Percentiles rank a stretch among this genome's conserved stretches.
Evolutionary conservation across 768 basidiomycete species (phyloP).

Genomic region (Albatrellus ellisii): DNA sequence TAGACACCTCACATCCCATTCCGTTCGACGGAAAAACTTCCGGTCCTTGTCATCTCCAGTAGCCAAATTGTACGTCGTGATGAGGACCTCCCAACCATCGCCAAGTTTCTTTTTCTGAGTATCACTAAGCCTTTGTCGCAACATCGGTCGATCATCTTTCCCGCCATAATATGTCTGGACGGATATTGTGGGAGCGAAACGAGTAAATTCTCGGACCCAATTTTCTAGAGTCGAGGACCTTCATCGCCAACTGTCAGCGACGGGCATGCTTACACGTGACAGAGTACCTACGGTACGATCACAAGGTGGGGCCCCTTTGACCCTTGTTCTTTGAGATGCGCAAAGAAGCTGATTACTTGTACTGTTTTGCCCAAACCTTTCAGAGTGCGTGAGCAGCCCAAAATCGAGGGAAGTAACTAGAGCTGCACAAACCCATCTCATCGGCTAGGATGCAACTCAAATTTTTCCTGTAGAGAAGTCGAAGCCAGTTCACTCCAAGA

Average conservation of each 20-base stretch:
- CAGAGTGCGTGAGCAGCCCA: neutral
- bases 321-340: slow-evolving; percentile 71
- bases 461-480: slow-evolving; percentile 66
- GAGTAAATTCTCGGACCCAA: slow-evolving; percentile 93
- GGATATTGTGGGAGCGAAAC: slow-evolving; percentile 76
- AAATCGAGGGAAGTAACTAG: slow-evolving; percentile 1
- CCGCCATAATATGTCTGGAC: slow-evolving; percentile 91
- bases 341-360: slow-evolving; percentile 96
- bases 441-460: slow-evolving; percentile 95
- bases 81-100: slow-evolving; percentile 80
- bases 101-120: slow-evolving; percentile 35
- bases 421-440: slow-evolving; percentile 77
- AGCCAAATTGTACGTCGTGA: slow-evolving; percentile 94
- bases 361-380: slow-evolving; percentile 92
- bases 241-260: neutral
- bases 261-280: neutral
- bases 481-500: slow-evolving; percentile 95
- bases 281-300: slow-evolving; percentile 75
- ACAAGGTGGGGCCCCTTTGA: slow-evolving; percentile 81
- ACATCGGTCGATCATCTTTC: slow-evolving; percentile 68
- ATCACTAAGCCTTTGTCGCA: slow-evolving; percentile 62
- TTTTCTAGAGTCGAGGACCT: slow-evolving; percentile 96
- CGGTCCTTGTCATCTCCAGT: slow-evolving; percentile 79
- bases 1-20: slow-evolving; percentile 73
- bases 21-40: slow-evolving; percentile 83